A percentile compares a stretch with the other conserved stretches of the same genome.
phyloP scores from a whole-genome alignment of 2,329 filamentous ascomycete species.

The Stagonosporopsis chrysanthemi region DNA sequence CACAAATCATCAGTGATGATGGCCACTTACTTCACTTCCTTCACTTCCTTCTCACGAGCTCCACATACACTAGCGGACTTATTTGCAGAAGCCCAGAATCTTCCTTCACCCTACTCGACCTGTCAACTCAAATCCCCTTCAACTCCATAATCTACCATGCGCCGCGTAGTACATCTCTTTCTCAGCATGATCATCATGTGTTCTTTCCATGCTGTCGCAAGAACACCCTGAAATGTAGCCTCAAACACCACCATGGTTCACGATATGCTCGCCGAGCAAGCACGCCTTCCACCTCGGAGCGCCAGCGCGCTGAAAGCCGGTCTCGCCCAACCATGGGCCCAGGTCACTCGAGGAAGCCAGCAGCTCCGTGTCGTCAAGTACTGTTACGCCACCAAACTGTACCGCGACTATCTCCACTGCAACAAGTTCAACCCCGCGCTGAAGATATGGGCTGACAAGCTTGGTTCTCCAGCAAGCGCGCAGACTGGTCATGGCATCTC shows the following conservation, averaged over 20 bases:
- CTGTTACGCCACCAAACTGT: background rate
- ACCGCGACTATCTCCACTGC: constrained; percentile 2
- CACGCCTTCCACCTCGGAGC: background rate
- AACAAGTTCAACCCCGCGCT: background rate
- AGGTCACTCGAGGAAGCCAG: background rate
- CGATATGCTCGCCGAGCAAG: background rate
- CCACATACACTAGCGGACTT: too few relatives aligned
- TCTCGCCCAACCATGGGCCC: constrained; percentile 1
- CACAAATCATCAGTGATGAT: too few relatives aligned
- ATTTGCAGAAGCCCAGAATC: too few relatives aligned
- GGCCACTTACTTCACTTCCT: too few relatives aligned
- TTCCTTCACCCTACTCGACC: too few relatives aligned
- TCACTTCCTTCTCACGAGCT: too few relatives aligned
- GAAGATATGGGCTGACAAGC: constrained; percentile 1
- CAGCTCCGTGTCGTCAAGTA: background rate
- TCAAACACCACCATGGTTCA: background rate
- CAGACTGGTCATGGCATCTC: background rate
- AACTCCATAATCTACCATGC: background rate
- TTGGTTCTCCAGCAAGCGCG: background rate
- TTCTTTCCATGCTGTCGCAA: background rate
- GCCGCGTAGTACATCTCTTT: background rate
- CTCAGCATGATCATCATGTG: background rate
- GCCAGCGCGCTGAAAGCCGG: background rate
- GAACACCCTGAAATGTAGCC: background rate
- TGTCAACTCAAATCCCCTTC: too few relatives aligned